These are phyloP conservation scores for Metschnikowia matae DNA, from an alignment of 805 yeast species.

Conservation along the genomic window DNA sequence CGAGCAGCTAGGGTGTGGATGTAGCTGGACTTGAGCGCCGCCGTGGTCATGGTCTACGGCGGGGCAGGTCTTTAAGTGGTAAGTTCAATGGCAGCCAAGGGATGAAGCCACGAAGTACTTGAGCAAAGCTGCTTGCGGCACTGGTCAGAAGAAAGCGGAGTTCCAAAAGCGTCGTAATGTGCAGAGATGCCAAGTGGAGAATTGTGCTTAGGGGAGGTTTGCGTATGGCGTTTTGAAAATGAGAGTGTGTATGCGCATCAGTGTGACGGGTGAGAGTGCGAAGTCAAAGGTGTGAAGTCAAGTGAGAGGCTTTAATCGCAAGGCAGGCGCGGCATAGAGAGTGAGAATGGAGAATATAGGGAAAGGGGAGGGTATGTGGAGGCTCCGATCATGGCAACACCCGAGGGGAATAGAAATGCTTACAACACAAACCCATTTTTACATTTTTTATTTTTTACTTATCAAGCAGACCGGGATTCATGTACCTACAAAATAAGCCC, in stretches of 20 bases:
- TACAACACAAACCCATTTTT: no score
- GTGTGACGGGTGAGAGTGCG: constrained; percentile 1
- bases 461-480: not conserved
- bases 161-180: not conserved
- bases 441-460: not conserved
- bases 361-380: not conserved
- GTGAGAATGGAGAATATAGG: not conserved
- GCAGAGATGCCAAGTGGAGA: not conserved
- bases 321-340: not conserved
- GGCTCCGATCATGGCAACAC: not conserved
- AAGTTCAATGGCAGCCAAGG: not conserved
- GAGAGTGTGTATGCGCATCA: not conserved
- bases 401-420: not conserved
- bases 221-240: constrained; percentile 1
- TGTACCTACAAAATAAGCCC: not conserved
- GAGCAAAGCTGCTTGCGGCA: not conserved
- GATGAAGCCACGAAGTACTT: not conserved
- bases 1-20: constrained; percentile 17
- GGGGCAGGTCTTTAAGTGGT: not conserved
- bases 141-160: not conserved
- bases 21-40: constrained; percentile 11
- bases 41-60: constrained; percentile 1
- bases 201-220: not conserved
- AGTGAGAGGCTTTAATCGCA: not conserved
- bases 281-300: not conserved